phyloP scores from a whole-genome alignment of 306 rosid species.

The Calophaca sinica region DNA sequence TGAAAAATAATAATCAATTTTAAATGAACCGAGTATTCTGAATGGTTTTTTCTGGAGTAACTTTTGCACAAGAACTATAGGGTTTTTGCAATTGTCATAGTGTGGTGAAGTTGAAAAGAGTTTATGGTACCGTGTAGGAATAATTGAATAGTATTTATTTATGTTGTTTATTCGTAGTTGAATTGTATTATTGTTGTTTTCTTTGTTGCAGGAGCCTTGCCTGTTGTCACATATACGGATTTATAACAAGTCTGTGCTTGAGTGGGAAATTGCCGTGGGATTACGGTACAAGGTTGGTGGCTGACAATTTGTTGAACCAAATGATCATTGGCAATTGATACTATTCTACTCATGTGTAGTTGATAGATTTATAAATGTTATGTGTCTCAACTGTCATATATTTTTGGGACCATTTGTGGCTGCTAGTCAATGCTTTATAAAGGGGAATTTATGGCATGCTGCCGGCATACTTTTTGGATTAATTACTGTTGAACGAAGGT shows the following conservation, averaged over 20 bases:
- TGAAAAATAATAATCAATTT: not conserved
- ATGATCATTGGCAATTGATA: not conserved
- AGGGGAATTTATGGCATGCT: not conserved
- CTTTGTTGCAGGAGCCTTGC: constrained; percentile 76
- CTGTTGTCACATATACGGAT: constrained; percentile 85
- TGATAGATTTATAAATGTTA: not conserved
- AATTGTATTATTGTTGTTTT: constrained; percentile 15
- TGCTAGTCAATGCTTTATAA: not conserved
- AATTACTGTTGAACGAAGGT: constrained; percentile 4
- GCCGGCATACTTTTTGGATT: not conserved
- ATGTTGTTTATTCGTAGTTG: constrained; percentile 10
- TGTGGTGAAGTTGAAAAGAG: not conserved
- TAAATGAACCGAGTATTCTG: not conserved
- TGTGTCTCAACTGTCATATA: not conserved
- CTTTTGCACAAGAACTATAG: not conserved
- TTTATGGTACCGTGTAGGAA: not conserved
- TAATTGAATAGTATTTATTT: not conserved
- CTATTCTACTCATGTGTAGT: not conserved
- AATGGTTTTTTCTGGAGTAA: not conserved
- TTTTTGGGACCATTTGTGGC: not conserved
- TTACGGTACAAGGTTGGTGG: constrained; percentile 87
- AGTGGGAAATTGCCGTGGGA: constrained; percentile 96
- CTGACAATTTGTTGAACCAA: constrained; percentile 30
- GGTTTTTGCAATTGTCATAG: not conserved
- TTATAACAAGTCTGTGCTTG: constrained; percentile 92